Evolutionary conservation across 2,329 filamentous ascomycete genomes (phyloP).

Genomic region (Ophiostoma himal-ulmi): DNA sequence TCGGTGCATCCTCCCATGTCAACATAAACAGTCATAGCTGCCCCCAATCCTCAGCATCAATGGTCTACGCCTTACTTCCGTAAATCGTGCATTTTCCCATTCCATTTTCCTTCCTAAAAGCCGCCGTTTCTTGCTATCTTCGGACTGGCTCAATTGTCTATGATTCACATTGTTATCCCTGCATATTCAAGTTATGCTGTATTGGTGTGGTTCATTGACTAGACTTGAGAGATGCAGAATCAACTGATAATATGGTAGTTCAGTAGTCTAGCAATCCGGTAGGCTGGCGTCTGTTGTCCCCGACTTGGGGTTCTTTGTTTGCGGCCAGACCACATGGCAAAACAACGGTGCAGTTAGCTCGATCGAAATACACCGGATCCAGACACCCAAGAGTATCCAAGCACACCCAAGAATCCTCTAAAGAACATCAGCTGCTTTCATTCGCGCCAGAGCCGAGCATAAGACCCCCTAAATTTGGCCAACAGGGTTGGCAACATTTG

Average conservation of each 20-base stretch:
- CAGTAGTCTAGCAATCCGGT: not conserved
- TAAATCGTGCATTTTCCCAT: not conserved
- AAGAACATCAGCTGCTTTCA: not conserved
- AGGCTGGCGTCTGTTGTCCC: not conserved
- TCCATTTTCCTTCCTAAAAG: not conserved
- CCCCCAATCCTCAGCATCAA: not conserved
- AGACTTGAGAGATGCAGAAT: not conserved
- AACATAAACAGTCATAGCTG: not conserved
- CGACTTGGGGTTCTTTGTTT: not conserved
- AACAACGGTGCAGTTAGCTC: not conserved
- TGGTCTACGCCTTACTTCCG: not conserved
- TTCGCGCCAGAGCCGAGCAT: not conserved
- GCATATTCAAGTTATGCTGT: not conserved
- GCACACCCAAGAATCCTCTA: not conserved
- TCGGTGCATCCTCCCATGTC: not conserved
- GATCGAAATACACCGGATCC: not conserved
- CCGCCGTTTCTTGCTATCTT: not conserved
- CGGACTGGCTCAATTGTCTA: not conserved
- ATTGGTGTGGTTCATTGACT: constrained; percentile 3
- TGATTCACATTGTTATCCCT: not conserved
- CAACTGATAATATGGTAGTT: not conserved
- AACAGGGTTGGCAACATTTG: not conserved
- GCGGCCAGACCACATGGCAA: not conserved
- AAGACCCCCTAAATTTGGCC: not conserved
- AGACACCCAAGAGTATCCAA: not conserved